Percentiles rank a stretch among this genome's conserved stretches.
phyloP scores from a whole-genome alignment of 371 early-diverging fungal genomes.

The Apophysomyces ossiformis region DNA sequence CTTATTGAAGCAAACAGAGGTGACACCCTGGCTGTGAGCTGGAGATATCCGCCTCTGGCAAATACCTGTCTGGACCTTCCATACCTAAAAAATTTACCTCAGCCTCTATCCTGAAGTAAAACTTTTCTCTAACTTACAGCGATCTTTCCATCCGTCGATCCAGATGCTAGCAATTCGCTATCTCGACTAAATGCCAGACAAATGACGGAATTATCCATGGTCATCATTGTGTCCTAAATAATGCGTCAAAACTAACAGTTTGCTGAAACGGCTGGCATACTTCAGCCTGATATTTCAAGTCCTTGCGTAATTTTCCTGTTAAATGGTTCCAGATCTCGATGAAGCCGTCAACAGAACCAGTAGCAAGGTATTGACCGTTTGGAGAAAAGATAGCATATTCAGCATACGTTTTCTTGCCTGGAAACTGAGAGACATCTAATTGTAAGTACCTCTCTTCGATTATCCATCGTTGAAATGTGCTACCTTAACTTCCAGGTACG shows the following conservation, averaged over 20 bases:
- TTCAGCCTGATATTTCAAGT: conserved; percentile 90
- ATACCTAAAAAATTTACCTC: conserved; percentile 50
- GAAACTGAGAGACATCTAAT: conserved; percentile 61
- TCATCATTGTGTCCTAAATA: conserved; percentile 83
- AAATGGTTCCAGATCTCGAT: conserved; percentile 94
- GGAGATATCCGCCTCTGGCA: conserved; percentile 74
- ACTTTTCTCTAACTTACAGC: conserved; percentile 48
- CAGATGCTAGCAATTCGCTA: conserved; percentile 83
- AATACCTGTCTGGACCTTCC: conserved; percentile 82
- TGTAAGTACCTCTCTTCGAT: no score
- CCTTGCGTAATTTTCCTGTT: conserved; percentile 89
- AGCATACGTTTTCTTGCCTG: conserved; percentile 83
- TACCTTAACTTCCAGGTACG: conserved; percentile 81
- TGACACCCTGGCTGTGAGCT: conserved; percentile 90
- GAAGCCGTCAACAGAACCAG: conserved; percentile 92
- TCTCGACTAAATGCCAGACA: conserved; percentile 78
- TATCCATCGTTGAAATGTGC: not conserved
- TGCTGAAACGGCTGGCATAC: conserved; percentile 33
- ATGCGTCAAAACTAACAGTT: not conserved
- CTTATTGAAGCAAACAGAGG: conserved; percentile 76
- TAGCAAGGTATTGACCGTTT: conserved; percentile 83
- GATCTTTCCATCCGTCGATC: conserved; percentile 87
- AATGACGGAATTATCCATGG: conserved; percentile 90
- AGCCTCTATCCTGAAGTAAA: not conserved
- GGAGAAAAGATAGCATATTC: conserved; percentile 85